A percentile compares a stretch with the other conserved stretches of the same genome.
These are phyloP conservation scores for Inonotus hispidus DNA, from an alignment of 1,284 basidiomycete species.

Conservation along the genomic window DNA sequence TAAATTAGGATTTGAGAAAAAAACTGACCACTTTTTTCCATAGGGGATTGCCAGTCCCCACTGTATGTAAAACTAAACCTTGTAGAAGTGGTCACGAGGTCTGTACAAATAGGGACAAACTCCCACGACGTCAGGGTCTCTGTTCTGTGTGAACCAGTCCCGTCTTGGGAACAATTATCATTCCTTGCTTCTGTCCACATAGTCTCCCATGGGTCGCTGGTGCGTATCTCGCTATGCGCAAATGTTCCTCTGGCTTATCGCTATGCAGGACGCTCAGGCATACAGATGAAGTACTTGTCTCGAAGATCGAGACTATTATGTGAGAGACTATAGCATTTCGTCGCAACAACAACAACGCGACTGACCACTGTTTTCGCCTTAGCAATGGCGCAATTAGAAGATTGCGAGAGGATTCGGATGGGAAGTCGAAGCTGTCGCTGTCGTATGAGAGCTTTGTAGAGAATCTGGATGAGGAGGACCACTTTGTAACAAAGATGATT, in stretches of 20 bases:
- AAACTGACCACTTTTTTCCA: too few species aligned
- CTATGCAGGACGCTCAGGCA: slow-evolving; percentile 56
- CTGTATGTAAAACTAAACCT: too few species aligned
- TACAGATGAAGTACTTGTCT: slow-evolving; percentile 59
- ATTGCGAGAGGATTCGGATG: slow-evolving; percentile 33
- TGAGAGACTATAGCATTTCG: slow-evolving; percentile 25
- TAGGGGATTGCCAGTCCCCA: too few species aligned
- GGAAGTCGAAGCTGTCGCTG: slow-evolving; percentile 52
- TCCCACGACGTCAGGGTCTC: slow-evolving; percentile 1
- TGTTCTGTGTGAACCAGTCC: not conserved
- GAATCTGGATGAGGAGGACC: slow-evolving; percentile 65
- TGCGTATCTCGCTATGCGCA: slow-evolving; percentile 15
- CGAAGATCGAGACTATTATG: slow-evolving; percentile 68
- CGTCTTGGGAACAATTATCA: not conserved
- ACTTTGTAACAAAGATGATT: slow-evolving; percentile 63
- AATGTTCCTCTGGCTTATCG: not conserved
- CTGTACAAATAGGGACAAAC: not conserved
- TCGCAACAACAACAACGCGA: not conserved
- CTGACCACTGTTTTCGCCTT: slow-evolving; percentile 10
- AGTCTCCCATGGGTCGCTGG: slow-evolving; percentile 18
- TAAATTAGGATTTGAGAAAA: too few species aligned
- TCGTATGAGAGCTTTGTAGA: slow-evolving; percentile 67
- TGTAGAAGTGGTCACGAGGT: not conserved
- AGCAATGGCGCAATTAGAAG: slow-evolving; percentile 65
- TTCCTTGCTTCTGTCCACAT: not conserved